These are phyloP conservation scores for Murraya koenigii DNA, from an alignment of 345 rosid genomes.

Conservation along the genomic window DNA sequence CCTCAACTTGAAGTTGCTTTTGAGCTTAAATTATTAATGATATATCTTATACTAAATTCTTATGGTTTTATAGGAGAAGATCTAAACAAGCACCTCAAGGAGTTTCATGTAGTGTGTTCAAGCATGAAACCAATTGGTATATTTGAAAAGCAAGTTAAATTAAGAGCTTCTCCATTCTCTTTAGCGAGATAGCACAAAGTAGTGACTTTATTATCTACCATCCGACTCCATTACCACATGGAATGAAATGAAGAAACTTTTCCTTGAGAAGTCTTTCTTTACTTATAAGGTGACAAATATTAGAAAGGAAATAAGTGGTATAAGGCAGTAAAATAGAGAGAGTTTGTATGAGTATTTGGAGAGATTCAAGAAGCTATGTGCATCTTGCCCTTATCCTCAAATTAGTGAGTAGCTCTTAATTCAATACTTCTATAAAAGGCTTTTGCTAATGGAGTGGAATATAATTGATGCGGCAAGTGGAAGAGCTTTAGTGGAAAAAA, in stretches of 20 bases:
- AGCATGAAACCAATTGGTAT: too few species aligned
- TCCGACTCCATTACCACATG: too few species aligned
- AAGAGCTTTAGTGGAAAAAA: neutral
- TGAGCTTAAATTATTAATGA: too few species aligned
- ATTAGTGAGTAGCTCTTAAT: neutral
- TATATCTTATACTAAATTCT: too few species aligned
- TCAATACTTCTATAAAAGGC: neutral
- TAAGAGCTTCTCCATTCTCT: too few species aligned
- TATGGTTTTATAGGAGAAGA: too few species aligned
- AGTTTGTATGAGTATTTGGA: neutral
- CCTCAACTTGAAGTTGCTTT: too few species aligned
- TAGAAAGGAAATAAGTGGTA: neutral
- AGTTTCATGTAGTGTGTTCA: too few species aligned
- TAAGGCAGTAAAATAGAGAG: neutral
- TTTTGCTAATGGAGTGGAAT: neutral
- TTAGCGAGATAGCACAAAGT: too few species aligned
- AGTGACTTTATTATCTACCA: too few species aligned
- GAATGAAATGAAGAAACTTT: neutral
- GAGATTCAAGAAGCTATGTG: neutral
- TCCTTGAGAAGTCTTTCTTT: neutral
- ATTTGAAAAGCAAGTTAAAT: too few species aligned
- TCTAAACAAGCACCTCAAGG: too few species aligned
- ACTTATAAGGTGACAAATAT: neutral
- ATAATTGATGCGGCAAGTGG: neutral
- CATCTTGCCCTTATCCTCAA: neutral